Conservation (phyloP, 305 asterid species). For the Striga hermonthica region DNA sequence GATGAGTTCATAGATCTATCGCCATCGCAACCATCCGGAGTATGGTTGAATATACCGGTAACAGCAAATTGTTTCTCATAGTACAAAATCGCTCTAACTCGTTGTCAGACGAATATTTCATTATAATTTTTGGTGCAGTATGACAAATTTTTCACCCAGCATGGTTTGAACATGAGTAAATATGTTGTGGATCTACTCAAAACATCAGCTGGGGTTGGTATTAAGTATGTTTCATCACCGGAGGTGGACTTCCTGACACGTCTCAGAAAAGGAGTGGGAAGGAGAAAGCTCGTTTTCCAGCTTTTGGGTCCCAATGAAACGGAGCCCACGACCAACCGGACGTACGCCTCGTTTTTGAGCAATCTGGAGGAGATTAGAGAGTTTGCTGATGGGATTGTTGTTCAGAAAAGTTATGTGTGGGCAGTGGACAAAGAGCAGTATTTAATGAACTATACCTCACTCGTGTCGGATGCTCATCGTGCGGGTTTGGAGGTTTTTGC, state of each 20-base stretch:
- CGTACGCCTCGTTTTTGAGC: constrained; percentile 56
- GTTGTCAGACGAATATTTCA: constrained; percentile 2
- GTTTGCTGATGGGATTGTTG: constrained; percentile 77
- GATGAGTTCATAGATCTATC: constrained; percentile 40
- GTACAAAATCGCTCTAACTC: background rate
- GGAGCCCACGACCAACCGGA: constrained; percentile 74
- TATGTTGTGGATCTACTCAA: constrained; percentile 48
- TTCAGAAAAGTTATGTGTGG: constrained; percentile 69
- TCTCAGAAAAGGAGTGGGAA: constrained; percentile 33
- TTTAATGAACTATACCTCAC: constrained; percentile 43
- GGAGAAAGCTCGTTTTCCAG: constrained; percentile 65
- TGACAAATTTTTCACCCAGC: constrained; percentile 63
- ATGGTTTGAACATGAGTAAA: constrained; percentile 64
- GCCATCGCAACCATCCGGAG: constrained; percentile 37
- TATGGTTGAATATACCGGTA: constrained; percentile 86
- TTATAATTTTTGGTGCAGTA: constrained; percentile 44
- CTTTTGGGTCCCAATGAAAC: constrained; percentile 43
- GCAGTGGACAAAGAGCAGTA: constrained; percentile 44
- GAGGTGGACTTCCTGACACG: constrained; percentile 72
- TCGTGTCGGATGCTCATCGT: constrained; percentile 69
- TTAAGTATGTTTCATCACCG: constrained; percentile 71
- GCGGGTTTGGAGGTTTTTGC: constrained; percentile 79
- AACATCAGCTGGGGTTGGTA: constrained; percentile 23
- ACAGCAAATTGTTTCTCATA: background rate
- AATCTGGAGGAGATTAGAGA: constrained; percentile 65